Evolutionary conservation across 306 rosid species (phyloP).

Genomic region (Cotoneaster glaucophyllus): DNA sequence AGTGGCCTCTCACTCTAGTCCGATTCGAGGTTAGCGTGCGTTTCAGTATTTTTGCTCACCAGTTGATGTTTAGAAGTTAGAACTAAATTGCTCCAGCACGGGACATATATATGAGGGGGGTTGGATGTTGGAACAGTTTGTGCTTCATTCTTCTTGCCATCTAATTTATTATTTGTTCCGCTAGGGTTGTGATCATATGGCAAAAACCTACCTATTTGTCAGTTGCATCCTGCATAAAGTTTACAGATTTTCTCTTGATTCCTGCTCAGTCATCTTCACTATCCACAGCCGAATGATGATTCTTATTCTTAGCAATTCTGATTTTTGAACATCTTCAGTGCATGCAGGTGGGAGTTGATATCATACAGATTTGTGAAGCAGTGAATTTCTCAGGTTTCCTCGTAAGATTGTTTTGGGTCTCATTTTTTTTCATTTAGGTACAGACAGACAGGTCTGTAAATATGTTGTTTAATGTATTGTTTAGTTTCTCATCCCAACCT

Average conservation of each 20-base stretch:
- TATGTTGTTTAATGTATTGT: conserved; percentile 41
- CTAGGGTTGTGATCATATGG: too few relatives aligned
- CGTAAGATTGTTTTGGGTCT: conserved; percentile 23
- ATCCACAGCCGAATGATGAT: neutral
- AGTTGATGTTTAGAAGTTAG: neutral
- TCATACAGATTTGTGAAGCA: conserved; percentile 10
- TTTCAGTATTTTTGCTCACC: conserved; percentile 1
- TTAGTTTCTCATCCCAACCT: conserved; percentile 56
- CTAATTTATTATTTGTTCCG: too few relatives aligned
- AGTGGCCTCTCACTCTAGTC: conserved; percentile 49
- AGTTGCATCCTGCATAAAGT: too few relatives aligned
- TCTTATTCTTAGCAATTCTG: conserved; percentile 8
- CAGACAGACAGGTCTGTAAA: conserved; percentile 50
- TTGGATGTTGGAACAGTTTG: neutral
- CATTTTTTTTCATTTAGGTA: conserved; percentile 22
- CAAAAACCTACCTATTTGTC: too few relatives aligned
- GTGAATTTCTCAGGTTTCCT: neutral
- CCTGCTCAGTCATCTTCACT: neutral
- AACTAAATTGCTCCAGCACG: neutral
- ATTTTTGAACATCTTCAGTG: conserved; percentile 45
- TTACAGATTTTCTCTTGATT: too few relatives aligned
- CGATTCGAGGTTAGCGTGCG: conserved; percentile 51
- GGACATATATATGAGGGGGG: neutral
- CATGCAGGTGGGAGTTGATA: conserved; percentile 73
- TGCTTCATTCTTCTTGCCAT: too few relatives aligned